phyloP scores from a whole-genome alignment of 2,329 filamentous ascomycete species.

The Aspergillus fischeri region DNA sequence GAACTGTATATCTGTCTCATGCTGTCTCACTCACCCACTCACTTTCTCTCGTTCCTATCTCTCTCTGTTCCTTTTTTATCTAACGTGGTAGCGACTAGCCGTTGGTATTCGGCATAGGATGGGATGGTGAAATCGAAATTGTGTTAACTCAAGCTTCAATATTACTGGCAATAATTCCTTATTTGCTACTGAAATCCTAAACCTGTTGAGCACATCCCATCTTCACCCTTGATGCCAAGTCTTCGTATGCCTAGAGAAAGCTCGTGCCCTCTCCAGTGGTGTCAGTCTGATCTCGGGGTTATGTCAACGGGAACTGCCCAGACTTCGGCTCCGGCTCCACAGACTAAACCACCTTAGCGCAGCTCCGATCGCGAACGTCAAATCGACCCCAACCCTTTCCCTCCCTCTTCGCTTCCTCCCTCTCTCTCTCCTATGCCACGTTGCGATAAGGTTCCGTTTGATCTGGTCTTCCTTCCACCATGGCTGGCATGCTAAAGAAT shows the following conservation, averaged over 20 bases:
- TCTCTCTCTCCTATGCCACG: conserved; percentile 17
- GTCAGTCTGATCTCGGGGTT: background rate
- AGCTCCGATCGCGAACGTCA: conserved; percentile 20
- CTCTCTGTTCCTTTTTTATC: conserved; percentile 7
- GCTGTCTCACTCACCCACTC: conserved; percentile 14
- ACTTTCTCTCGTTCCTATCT: conserved; percentile 15
- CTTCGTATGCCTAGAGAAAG: background rate
- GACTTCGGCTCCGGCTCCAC: conserved; percentile 19
- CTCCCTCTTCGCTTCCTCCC: conserved; percentile 11
- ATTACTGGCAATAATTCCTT: background rate
- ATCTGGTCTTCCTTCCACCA: conserved; percentile 25
- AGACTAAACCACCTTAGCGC: conserved; percentile 4
- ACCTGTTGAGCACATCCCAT: background rate
- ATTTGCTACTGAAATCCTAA: background rate
- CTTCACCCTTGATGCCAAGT: background rate
- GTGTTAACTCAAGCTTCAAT: background rate
- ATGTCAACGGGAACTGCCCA: conserved; percentile 7
- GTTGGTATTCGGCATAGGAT: conserved; percentile 1
- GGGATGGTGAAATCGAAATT: background rate
- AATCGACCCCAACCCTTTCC: conserved; percentile 13
- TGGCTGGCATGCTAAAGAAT: conserved; percentile 40
- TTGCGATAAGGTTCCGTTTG: conserved; percentile 15
- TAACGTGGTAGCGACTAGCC: conserved; percentile 1
- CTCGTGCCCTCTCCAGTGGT: background rate
- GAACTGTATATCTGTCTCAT: conserved; percentile 8